A percentile compares a stretch with the other conserved stretches of the same genome.
Evolutionary conservation across 805 yeast species (phyloP).

Genomic region (Lipomyces starkeyi): DNA sequence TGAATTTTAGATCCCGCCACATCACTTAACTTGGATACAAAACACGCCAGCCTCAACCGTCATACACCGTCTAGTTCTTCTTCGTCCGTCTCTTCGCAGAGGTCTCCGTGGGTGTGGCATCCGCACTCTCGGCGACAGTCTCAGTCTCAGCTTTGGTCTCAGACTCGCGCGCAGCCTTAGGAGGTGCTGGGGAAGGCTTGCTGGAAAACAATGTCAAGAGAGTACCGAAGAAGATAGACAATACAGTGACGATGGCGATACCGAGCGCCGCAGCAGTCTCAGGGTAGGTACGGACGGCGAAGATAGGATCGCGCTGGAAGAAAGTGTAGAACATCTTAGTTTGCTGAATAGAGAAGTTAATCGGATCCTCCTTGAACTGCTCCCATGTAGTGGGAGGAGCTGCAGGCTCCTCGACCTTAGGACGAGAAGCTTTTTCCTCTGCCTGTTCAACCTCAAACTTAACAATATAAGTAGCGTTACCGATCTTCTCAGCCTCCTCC

Average conservation of each 20-base stretch:
- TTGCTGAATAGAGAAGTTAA: slow-evolving; percentile 42
- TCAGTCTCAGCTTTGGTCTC: slow-evolving; percentile 14
- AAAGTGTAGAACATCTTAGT: slow-evolving; percentile 43
- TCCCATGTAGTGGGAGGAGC: slow-evolving; percentile 37
- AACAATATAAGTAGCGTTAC: slow-evolving; percentile 70
- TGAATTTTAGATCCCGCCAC: not conserved
- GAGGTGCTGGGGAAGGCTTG: slow-evolving; percentile 11
- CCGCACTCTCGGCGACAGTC: slow-evolving; percentile 15
- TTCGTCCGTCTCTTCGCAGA: slow-evolving; percentile 26
- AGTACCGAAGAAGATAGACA: slow-evolving; percentile 42
- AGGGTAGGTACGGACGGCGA: slow-evolving; percentile 48
- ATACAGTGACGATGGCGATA: slow-evolving; percentile 37
- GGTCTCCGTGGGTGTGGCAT: slow-evolving; percentile 18
- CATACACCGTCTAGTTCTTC: slow-evolving; percentile 11
- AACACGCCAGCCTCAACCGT: not conserved
- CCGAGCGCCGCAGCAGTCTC: slow-evolving; percentile 44
- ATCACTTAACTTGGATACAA: not conserved
- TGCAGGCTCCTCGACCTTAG: slow-evolving; percentile 20
- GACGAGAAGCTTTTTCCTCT: slow-evolving; percentile 34
- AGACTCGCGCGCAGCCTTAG: slow-evolving; percentile 13
- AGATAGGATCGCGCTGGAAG: slow-evolving; percentile 44
- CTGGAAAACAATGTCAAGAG: slow-evolving; percentile 33
- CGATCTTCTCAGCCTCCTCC: slow-evolving; percentile 82
- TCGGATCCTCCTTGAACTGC: slow-evolving; percentile 46
- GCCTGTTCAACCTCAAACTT: slow-evolving; percentile 46